Percentiles rank a stretch among this genome's conserved stretches.
phyloP scores from a whole-genome alignment of 768 basidiomycete species.

The Suillus paluster region DNA sequence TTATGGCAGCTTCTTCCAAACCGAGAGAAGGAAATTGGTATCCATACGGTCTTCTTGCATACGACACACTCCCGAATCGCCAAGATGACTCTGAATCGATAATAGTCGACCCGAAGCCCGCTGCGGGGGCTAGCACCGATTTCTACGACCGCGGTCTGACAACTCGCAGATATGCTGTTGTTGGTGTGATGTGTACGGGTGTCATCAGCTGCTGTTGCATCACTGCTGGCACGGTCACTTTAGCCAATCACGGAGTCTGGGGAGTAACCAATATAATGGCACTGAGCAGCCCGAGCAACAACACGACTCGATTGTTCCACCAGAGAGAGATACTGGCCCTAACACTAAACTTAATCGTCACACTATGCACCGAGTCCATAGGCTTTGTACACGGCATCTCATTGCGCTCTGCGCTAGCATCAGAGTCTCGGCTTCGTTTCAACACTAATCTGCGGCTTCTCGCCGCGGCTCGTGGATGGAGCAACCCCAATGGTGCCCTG shows the following conservation, averaged over 20 bases:
- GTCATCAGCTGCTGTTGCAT: constrained; percentile 30
- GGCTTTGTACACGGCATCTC: constrained; percentile 34
- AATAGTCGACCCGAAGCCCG: constrained; percentile 23
- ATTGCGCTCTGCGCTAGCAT: constrained; percentile 31
- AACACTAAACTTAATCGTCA: constrained; percentile 31
- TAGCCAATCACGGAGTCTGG: constrained; percentile 14
- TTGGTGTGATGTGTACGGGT: constrained; percentile 26
- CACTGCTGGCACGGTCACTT: constrained; percentile 23
- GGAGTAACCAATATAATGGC: too few relatives aligned
- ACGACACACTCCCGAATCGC: not conserved
- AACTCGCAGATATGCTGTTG: constrained; percentile 27
- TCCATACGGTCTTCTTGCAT: not conserved
- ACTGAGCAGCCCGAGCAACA: too few relatives aligned
- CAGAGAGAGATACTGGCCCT: constrained; percentile 28
- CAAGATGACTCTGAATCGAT: constrained; percentile 25
- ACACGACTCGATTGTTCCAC: too few relatives aligned
- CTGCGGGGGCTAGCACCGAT: constrained; percentile 22
- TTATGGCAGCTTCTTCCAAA: not conserved
- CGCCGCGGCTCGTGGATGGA: constrained; percentile 21
- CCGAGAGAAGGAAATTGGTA: not conserved
- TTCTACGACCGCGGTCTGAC: constrained; percentile 32
- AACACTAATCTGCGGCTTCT: constrained; percentile 37
- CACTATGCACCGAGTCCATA: constrained; percentile 32
- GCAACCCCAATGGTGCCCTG: constrained; percentile 27
- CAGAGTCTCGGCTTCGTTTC: constrained; percentile 27